Evolutionary conservation across 192 early-diverging fungal species (phyloP).

Genomic region (Pecoramyces ruminantium): DNA sequence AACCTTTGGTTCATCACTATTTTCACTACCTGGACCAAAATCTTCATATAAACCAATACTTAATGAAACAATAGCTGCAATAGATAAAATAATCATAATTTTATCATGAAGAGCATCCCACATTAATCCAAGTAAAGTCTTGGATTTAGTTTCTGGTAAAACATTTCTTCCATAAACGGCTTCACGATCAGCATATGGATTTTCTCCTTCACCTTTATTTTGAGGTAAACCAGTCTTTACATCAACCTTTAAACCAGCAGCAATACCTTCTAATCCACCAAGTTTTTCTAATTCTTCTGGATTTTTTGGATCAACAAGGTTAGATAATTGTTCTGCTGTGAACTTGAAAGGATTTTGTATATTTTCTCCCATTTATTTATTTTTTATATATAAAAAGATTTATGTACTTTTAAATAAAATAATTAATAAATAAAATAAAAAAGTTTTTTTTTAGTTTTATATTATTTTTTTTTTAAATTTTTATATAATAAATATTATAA

Average conservation of each 20-base stretch:
- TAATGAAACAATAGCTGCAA: conserved; percentile 63
- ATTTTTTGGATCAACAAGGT: conserved; percentile 50
- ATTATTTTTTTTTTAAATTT: too few relatives aligned
- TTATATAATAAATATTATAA: too few relatives aligned
- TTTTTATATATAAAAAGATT: too few relatives aligned
- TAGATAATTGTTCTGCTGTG: conserved; percentile 24
- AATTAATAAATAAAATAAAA: too few relatives aligned
- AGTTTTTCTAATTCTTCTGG: conserved; percentile 27
- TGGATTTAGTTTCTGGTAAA: conserved; percentile 47
- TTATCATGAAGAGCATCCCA: conserved; percentile 72
- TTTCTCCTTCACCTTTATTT: not conserved
- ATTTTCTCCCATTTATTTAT: not conserved
- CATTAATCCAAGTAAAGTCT: conserved; percentile 53
- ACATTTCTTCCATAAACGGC: conserved; percentile 50
- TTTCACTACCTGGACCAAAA: conserved; percentile 15
- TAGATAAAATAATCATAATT: conserved; percentile 55
- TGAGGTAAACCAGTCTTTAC: conserved; percentile 19
- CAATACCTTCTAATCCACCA: conserved; percentile 39
- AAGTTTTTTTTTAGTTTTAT: too few relatives aligned
- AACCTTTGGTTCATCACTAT: conserved; percentile 11
- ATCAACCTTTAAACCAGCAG: conserved; percentile 15
- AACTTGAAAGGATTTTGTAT: conserved; percentile 22
- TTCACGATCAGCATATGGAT: conserved; percentile 28
- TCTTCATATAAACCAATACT: conserved; percentile 70
- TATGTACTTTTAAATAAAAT: too few relatives aligned